phyloP scores from a whole-genome alignment of 129 eudicot genomes.

The Silybum marianum region DNA sequence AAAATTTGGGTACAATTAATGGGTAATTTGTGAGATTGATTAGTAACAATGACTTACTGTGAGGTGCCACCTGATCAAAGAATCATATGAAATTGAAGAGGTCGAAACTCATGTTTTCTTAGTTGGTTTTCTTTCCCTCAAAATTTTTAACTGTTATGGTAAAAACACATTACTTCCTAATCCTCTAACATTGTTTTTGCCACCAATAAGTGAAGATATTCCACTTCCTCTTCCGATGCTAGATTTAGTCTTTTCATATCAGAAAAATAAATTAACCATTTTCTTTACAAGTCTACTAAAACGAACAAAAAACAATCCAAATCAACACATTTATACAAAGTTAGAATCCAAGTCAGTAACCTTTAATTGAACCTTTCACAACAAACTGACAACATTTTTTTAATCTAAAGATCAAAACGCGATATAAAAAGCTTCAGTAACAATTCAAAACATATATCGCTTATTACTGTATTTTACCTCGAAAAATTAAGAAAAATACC shows the following conservation, averaged over 20 bases:
- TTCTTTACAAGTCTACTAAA: neutral
- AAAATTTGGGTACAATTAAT: too few species aligned
- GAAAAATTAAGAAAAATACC: too few species aligned
- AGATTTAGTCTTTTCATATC: neutral
- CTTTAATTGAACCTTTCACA: neutral
- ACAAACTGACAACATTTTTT: too few species aligned
- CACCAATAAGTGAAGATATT: neutral
- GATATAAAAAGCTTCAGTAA: neutral
- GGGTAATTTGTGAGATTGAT: too few species aligned
- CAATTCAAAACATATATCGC: neutral
- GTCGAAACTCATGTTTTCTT: too few species aligned
- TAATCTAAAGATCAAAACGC: neutral
- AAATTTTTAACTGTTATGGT: too few species aligned
- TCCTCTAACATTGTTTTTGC: neutral
- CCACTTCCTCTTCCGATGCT: neutral
- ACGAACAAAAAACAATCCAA: too few species aligned
- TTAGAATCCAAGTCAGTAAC: neutral
- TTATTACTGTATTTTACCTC: too few species aligned
- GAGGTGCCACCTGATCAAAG: too few species aligned
- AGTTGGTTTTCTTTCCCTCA: neutral
- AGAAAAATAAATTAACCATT: neutral
- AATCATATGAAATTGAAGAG: too few species aligned
- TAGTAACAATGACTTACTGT: too few species aligned
- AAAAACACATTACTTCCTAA: too few species aligned
- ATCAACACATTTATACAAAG: neutral